Percentiles rank a stretch among this genome's conserved stretches.
Evolutionary conservation across 169 alveolate species (phyloP).

Genomic region (Eimeria maxima): DNA sequence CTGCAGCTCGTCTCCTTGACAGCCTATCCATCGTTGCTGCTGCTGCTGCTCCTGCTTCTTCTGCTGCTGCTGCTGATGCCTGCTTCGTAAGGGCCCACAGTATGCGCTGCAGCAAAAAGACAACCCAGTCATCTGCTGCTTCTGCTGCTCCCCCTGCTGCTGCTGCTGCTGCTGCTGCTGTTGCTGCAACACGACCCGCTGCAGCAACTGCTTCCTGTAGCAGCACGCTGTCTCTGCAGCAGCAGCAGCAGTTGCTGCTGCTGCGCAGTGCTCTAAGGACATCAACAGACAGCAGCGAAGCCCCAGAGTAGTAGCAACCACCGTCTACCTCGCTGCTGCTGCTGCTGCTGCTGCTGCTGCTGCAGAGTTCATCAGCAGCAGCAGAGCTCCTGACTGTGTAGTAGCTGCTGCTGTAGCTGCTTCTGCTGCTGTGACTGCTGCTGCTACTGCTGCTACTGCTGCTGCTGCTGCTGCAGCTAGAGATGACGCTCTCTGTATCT

Average conservation of each 20-base stretch:
- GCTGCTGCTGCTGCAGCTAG: slow-evolving; percentile 44
- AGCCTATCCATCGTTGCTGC: neutral
- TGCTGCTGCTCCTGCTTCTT: slow-evolving; percentile 15
- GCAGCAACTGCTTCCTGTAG: slow-evolving; percentile 61
- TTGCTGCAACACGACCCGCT: slow-evolving; percentile 36
- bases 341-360: slow-evolving; percentile 60
- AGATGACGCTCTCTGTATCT: neutral
- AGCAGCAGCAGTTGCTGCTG: slow-evolving; percentile 38
- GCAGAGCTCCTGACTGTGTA: slow-evolving; percentile 49
- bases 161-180: slow-evolving; percentile 8
- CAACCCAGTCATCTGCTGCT: slow-evolving; percentile 39
- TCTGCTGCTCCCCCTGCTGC: slow-evolving; percentile 18
- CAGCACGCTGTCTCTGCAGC: slow-evolving; percentile 38
- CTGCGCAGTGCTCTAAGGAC: slow-evolving; percentile 39
- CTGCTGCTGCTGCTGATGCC: slow-evolving; percentile 64
- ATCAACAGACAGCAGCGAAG: neutral
- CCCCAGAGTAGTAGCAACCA: slow-evolving; percentile 7
- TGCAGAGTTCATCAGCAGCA: slow-evolving; percentile 6
- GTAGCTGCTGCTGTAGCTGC: slow-evolving; percentile 58
- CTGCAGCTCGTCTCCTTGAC: neutral
- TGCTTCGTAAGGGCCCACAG: neutral
- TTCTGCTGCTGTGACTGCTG: slow-evolving; percentile 5
- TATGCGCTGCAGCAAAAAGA: slow-evolving; percentile 6
- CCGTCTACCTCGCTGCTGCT: neutral
- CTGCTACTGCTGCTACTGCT: slow-evolving; percentile 47